These are phyloP conservation scores for Aspergillus leporis DNA, from an alignment of 495 filamentous ascomycete genomes.

Conservation along the genomic window DNA sequence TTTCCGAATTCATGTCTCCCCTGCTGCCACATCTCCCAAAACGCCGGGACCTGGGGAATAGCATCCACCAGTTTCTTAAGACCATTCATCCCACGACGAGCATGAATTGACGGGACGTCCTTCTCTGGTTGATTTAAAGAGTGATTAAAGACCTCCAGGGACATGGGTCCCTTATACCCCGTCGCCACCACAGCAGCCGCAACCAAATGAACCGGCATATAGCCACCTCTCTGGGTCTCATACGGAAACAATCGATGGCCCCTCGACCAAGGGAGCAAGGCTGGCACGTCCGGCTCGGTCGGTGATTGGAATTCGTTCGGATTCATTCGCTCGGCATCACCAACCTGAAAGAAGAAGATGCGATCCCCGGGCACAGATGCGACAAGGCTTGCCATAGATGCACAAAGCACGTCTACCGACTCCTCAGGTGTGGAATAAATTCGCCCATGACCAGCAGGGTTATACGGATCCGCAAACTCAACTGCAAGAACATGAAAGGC, in stretches of 20 bases:
- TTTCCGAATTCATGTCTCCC: neutral
- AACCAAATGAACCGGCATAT: conserved; percentile 64
- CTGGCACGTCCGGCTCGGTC: conserved; percentile 22
- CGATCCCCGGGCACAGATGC: conserved; percentile 58
- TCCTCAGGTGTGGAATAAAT: conserved; percentile 27
- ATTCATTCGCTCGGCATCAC: conserved; percentile 60
- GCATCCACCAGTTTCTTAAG: conserved; percentile 19
- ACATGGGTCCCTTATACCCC: conserved; percentile 62
- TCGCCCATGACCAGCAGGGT: conserved; percentile 29
- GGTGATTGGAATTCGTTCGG: conserved; percentile 35
- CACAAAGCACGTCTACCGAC: conserved; percentile 23
- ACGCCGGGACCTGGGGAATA: conserved; percentile 19
- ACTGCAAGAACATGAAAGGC: conserved; percentile 67
- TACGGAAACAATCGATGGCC: conserved; percentile 56
- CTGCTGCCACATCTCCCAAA: conserved; percentile 23
- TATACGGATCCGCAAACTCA: conserved; percentile 66
- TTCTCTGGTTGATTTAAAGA: conserved; percentile 25
- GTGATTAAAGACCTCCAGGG: conserved; percentile 61
- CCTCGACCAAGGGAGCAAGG: conserved; percentile 35
- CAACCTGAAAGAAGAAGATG: conserved; percentile 71
- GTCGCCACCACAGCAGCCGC: conserved; percentile 60
- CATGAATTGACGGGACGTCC: conserved; percentile 23
- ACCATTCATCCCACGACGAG: conserved; percentile 24
- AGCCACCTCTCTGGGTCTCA: conserved; percentile 49
- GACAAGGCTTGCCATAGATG: conserved; percentile 46